These are phyloP conservation scores for Psilocybe azurescens DNA, from an alignment of 768 basidiomycete species.

Conservation along the genomic window DNA sequence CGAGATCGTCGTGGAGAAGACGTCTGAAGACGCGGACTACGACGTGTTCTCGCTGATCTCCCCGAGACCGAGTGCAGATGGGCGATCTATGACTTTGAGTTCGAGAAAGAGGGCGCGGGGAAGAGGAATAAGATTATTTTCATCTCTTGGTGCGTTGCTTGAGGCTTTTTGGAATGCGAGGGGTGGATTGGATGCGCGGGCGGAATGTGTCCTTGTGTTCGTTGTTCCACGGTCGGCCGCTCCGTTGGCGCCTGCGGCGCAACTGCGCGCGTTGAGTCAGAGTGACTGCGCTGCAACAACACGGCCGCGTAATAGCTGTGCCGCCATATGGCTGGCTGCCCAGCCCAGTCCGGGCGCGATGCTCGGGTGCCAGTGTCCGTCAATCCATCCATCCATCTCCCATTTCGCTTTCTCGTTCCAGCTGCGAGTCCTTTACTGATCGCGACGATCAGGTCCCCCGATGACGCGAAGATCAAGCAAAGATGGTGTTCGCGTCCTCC, in stretches of 20 bases:
- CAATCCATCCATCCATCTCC: not conserved
- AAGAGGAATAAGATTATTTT: slow-evolving; percentile 89
- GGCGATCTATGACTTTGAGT: slow-evolving; percentile 95
- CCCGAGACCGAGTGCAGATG: slow-evolving; percentile 81
- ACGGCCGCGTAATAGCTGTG: too few species aligned
- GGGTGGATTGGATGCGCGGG: too few species aligned
- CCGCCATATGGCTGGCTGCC: too few species aligned
- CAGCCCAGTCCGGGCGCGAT: not conserved
- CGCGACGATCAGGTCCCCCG: slow-evolving; percentile 74
- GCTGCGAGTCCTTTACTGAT: slow-evolving; percentile 27
- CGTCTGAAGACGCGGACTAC: slow-evolving; percentile 55
- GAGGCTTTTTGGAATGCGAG: too few species aligned
- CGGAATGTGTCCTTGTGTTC: not conserved
- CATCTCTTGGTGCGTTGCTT: slow-evolving; percentile 74
- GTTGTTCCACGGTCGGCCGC: too few species aligned
- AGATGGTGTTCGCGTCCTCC: slow-evolving; percentile 94
- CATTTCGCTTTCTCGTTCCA: not conserved
- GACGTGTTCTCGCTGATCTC: slow-evolving; percentile 77
- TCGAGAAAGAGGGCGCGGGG: slow-evolving; percentile 71
- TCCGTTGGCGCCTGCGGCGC: too few species aligned
- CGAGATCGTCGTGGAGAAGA: slow-evolving; percentile 83
- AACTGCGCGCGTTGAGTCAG: too few species aligned
- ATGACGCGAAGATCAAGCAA: slow-evolving; percentile 80
- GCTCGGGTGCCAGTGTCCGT: not conserved
- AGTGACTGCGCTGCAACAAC: too few species aligned